phyloP scores from a whole-genome alignment of 2,329 filamentous ascomycete species.

The Colletotrichum viniferum region DNA sequence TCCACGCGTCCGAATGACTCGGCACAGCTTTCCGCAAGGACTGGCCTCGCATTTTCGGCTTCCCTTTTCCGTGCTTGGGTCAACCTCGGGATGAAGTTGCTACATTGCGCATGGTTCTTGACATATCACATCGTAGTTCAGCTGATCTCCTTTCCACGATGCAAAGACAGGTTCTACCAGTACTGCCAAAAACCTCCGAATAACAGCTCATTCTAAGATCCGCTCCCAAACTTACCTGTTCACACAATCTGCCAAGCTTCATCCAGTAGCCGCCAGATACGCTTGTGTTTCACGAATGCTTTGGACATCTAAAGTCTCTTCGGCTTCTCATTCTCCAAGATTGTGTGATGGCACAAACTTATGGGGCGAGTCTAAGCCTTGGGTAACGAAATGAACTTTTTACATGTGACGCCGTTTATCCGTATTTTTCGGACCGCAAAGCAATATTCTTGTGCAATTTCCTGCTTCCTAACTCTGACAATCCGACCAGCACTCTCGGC shows the following conservation, averaged over 20 bases:
- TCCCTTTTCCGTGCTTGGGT: neutral
- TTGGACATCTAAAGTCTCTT: neutral
- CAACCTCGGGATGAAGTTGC: neutral
- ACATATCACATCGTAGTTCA: neutral
- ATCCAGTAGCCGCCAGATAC: neutral
- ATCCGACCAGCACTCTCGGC: neutral
- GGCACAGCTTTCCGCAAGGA: neutral
- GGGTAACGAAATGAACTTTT: neutral
- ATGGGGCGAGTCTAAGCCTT: rapidly evolving
- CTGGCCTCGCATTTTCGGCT: neutral
- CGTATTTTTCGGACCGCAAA: neutral
- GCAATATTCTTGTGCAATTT: neutral
- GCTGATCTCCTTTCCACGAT: neutral
- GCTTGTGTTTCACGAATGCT: neutral
- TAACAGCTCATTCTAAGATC: neutral
- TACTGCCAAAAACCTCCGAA: neutral
- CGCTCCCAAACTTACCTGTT: neutral
- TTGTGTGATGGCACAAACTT: neutral
- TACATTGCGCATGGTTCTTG: neutral
- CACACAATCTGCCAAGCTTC: neutral
- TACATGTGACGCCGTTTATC: neutral
- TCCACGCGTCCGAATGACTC: neutral
- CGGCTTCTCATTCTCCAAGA: neutral
- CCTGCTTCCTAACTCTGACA: neutral
- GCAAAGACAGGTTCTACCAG: neutral